A percentile compares a stretch with the other conserved stretches of the same genome.
Conservation (phyloP, 2,329 filamentous ascomycete genomes). For the Tricladium varicosporioides region DNA sequence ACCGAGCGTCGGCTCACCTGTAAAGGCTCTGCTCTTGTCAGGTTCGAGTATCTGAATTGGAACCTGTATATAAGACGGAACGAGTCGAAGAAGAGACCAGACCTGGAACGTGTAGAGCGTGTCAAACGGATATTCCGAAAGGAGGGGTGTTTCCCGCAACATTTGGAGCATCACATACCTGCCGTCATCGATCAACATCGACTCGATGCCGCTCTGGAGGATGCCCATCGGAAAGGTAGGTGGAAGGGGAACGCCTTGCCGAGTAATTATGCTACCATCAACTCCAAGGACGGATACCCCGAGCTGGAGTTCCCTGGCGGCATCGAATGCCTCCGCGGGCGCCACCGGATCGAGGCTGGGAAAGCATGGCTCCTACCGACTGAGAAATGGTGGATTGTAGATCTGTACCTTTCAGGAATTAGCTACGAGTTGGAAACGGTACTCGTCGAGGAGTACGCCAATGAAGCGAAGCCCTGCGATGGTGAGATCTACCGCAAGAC, state of each 20-base stretch:
- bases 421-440: slow-evolving; percentile 24
- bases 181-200: slow-evolving; percentile 87
- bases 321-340: slow-evolving; percentile 18
- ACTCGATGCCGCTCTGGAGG: slow-evolving; percentile 79
- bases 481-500: slow-evolving; percentile 35
- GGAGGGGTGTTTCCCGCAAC: slow-evolving; percentile 11
- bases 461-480: slow-evolving; percentile 28
- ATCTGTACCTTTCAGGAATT: slow-evolving; percentile 21
- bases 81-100: slow-evolving; percentile 6
- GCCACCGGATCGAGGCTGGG: slow-evolving; percentile 18
- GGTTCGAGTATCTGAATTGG: slow-evolving; percentile 16
- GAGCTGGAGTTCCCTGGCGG: slow-evolving; percentile 14
- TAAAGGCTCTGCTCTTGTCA: slow-evolving; percentile 16
- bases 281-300: slow-evolving; percentile 9
- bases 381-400: slow-evolving; percentile 23
- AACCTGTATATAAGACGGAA: slow-evolving; percentile 12
- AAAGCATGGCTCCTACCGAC: slow-evolving; percentile 10
- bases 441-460: slow-evolving; percentile 33
- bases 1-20: slow-evolving; percentile 12
- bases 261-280: slow-evolving; percentile 11
- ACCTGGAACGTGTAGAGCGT: slow-evolving; percentile 8
- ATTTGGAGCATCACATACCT: slow-evolving; percentile 40
- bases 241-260: slow-evolving; percentile 7
- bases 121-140: slow-evolving; percentile 14
- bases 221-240: slow-evolving; percentile 6